These are phyloP conservation scores for Annulohypoxylon moriforme DNA, from an alignment of 495 filamentous ascomycete genomes.

Conservation along the genomic window DNA sequence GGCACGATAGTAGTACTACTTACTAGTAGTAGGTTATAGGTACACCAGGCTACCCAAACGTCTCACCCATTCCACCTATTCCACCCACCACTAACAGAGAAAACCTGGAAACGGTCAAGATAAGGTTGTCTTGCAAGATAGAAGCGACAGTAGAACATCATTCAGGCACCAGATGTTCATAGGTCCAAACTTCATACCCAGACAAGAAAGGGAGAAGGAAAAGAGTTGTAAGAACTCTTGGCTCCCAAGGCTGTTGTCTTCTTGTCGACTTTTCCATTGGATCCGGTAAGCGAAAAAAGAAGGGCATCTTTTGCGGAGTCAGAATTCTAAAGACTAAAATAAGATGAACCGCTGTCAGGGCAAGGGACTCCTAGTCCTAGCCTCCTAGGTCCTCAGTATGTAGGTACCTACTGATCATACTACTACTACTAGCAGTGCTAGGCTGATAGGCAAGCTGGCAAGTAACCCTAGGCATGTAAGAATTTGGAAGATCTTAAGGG, in stretches of 20 bases:
- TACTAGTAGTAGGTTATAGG: neutral
- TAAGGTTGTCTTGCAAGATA: neutral
- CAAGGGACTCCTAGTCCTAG: slow-evolving; percentile 28
- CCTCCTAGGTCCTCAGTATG: too few species aligned
- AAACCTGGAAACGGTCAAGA: neutral
- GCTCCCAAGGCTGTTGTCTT: neutral
- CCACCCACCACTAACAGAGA: neutral
- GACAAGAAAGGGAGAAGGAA: too few species aligned
- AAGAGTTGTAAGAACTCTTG: neutral
- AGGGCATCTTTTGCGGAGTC: slow-evolving; percentile 33
- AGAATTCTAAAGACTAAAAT: slow-evolving; percentile 47
- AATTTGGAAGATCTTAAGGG: slow-evolving; percentile 31
- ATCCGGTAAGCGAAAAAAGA: slow-evolving; percentile 38
- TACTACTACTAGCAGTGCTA: neutral
- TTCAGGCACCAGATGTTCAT: neutral
- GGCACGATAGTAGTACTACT: neutral
- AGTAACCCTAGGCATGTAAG: too few species aligned
- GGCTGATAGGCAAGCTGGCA: too few species aligned
- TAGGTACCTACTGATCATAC: neutral
- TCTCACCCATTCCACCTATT: neutral
- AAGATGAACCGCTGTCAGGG: slow-evolving; percentile 41
- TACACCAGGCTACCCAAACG: neutral
- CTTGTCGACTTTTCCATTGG: slow-evolving; percentile 35
- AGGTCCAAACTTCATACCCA: too few species aligned
- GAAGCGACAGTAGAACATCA: neutral